Conservation (phyloP, 2,329 filamentous ascomycete species). For the Thelonectria discophora region DNA sequence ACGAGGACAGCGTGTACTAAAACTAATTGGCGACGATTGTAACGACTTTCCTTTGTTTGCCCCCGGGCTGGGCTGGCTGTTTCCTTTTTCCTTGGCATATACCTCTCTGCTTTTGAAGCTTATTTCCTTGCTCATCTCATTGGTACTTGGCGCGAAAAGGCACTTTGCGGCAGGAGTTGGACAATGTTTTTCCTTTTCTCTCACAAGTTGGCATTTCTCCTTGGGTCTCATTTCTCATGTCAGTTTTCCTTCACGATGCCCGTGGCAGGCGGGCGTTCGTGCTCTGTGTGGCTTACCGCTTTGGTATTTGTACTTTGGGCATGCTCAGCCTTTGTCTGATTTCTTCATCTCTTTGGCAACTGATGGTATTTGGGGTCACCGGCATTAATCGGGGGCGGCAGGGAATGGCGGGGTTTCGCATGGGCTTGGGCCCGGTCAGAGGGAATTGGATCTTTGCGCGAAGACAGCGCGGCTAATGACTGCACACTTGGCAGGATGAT, state of each 20-base stretch:
- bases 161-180: conserved; percentile 43
- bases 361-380: conserved; percentile 36
- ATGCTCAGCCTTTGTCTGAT: conserved; percentile 18
- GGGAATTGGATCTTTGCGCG: conserved; percentile 45
- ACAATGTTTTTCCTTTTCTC: conserved; percentile 26
- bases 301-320: conserved; percentile 30
- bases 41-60: conserved; percentile 60
- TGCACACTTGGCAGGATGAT: conserved; percentile 50
- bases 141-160: conserved; percentile 35
- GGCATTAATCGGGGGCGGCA: conserved; percentile 42
- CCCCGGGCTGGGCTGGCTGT: conserved; percentile 35
- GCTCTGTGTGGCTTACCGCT: conserved; percentile 34
- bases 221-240: conserved; percentile 36
- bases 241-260: conserved; percentile 46
- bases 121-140: conserved; percentile 43
- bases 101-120: conserved; percentile 44
- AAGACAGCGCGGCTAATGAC: conserved; percentile 55
- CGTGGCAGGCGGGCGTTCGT: conserved; percentile 50
- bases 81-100: conserved; percentile 45
- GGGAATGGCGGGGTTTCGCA: conserved; percentile 43
- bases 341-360: conserved; percentile 31
- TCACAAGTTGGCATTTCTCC: conserved; percentile 41
- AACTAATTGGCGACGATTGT: conserved; percentile 58
- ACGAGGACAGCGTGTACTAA: conserved; percentile 78
- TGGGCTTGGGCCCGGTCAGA: conserved; percentile 41